Evolutionary conservation across 768 basidiomycete species (phyloP).

Genomic region (Pluteus cervinus): DNA sequence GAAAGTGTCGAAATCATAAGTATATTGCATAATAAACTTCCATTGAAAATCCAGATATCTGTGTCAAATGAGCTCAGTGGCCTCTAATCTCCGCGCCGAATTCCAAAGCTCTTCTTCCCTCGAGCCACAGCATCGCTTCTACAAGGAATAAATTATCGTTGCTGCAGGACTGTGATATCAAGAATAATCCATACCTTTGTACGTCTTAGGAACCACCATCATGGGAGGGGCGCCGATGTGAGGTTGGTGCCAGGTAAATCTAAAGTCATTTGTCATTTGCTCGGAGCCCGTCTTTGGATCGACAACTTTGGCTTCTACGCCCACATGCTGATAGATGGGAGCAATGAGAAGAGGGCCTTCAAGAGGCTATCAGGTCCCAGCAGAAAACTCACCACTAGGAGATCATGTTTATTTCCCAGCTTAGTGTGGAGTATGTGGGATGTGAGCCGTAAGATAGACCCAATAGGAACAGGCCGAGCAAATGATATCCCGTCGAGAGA

Average conservation of each 20-base stretch:
- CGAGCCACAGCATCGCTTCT: constrained; percentile 86
- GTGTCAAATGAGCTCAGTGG: no score
- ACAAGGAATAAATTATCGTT: constrained; percentile 15
- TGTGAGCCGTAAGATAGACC: constrained; percentile 69
- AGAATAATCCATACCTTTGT: constrained; percentile 44
- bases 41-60: no score
- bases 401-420: no score
- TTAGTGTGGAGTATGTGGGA: constrained; percentile 64
- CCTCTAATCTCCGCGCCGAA: constrained; percentile 58
- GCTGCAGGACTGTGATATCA: constrained; percentile 5
- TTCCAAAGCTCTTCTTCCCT: constrained; percentile 68
- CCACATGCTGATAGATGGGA: constrained; percentile 47
- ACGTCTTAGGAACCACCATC: constrained; percentile 60
- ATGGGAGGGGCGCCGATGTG: constrained; percentile 25
- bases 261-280: constrained; percentile 68
- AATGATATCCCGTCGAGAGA: constrained; percentile 80
- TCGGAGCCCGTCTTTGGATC: constrained; percentile 60
- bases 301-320: constrained; percentile 67
- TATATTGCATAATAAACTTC: no score
- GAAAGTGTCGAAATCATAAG: no score
- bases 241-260: constrained; percentile 64
- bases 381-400: no score
- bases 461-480: constrained; percentile 75
- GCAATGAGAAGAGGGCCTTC: constrained; percentile 3
- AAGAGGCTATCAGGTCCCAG: no score